phyloP scores from a whole-genome alignment of 2,329 filamentous ascomycete species.

The Thelonectria discophora region DNA sequence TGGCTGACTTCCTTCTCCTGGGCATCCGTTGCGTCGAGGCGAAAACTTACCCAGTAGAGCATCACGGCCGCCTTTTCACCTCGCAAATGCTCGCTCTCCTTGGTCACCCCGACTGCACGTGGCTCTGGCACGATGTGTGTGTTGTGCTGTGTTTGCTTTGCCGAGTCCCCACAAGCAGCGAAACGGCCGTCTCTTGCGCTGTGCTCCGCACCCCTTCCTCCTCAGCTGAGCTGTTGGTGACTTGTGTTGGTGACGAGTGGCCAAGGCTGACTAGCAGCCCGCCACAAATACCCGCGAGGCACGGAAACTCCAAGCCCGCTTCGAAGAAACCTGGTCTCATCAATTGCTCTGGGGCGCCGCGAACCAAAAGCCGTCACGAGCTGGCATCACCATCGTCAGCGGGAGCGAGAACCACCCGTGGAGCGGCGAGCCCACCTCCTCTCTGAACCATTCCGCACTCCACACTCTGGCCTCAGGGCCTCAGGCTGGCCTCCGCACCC shows the following conservation, averaged over 20 bases:
- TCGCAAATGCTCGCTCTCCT: neutral
- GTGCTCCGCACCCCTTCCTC: neutral
- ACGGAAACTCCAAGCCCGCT: neutral
- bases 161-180: neutral
- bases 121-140: slow-evolving; percentile 12
- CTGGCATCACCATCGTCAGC: neutral
- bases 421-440: slow-evolving; percentile 14
- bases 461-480: neutral
- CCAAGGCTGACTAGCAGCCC: slow-evolving; percentile 1
- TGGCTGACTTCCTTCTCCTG: no score
- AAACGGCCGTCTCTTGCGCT: neutral
- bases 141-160: slow-evolving; percentile 12
- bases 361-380: neutral
- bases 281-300: slow-evolving; percentile 1
- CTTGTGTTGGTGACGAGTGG: neutral
- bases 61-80: neutral
- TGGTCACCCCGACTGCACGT: slow-evolving; percentile 12
- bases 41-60: no score
- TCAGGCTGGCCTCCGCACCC: slow-evolving; percentile 6
- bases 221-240: neutral
- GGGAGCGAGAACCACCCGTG: slow-evolving; percentile 3
- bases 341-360: neutral
- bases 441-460: slow-evolving; percentile 10
- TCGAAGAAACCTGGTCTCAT: neutral
- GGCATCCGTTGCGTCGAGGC: no score